Percentiles rank a stretch among this genome's conserved stretches.
phyloP scores from a whole-genome alignment of 495 filamentous ascomycete genomes.

The Penicilliopsis zonata region DNA sequence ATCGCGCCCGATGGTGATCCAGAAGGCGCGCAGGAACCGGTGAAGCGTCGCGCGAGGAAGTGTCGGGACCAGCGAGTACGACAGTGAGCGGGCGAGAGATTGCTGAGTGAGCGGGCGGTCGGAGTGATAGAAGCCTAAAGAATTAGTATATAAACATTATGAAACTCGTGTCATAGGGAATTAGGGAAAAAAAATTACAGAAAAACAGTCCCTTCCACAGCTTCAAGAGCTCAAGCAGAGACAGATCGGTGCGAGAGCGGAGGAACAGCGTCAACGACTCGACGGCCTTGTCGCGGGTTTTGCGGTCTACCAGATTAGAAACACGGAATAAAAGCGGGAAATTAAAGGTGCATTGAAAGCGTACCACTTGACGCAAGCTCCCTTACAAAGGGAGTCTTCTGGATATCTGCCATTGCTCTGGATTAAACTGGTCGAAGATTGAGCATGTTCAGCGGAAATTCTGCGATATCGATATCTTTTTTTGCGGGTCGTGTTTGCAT shows the following conservation, averaged over 20 bases:
- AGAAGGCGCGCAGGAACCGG: constrained; percentile 65
- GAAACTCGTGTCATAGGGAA: not conserved
- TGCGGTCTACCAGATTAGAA: constrained; percentile 52
- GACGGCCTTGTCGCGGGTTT: constrained; percentile 70
- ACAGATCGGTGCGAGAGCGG: constrained; percentile 49
- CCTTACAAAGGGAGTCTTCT: constrained; percentile 59
- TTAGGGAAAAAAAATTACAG: constrained; percentile 36
- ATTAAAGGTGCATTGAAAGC: constrained; percentile 4
- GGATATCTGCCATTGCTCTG: constrained; percentile 35
- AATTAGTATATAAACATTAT: not conserved
- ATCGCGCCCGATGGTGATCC: constrained; percentile 75
- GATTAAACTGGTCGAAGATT: constrained; percentile 5
- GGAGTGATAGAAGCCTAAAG: constrained; percentile 73
- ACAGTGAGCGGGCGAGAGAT: constrained; percentile 65
- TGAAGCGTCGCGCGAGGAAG: constrained; percentile 43
- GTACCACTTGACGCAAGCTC: constrained; percentile 67
- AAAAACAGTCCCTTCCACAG: constrained; percentile 97
- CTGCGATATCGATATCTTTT: constrained; percentile 15
- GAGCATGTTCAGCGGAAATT: not conserved
- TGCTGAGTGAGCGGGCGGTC: constrained; percentile 83
- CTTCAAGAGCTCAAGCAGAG: constrained; percentile 70
- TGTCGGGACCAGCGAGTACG: constrained; percentile 57
- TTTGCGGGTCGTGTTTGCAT: constrained; percentile 23
- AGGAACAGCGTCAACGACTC: constrained; percentile 71
- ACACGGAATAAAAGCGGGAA: constrained; percentile 4